These are phyloP conservation scores for Oleoguttula mirabilis DNA, from an alignment of 495 filamentous ascomycete species.

Conservation along the genomic window DNA sequence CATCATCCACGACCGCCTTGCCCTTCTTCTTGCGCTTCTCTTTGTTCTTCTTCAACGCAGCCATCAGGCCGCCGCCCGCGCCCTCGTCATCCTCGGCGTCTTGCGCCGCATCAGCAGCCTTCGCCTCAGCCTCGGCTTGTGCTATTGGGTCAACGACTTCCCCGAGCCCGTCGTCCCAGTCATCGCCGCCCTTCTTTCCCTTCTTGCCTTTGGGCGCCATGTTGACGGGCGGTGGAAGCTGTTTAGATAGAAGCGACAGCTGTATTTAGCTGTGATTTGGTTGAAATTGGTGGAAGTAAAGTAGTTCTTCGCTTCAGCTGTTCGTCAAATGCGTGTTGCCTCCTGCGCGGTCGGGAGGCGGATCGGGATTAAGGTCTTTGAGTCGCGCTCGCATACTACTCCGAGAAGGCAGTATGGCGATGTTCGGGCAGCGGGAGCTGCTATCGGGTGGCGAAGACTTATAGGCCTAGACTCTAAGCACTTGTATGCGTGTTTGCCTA, in stretches of 20 bases:
- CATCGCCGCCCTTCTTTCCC: slow-evolving; percentile 68
- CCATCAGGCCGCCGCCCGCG: slow-evolving; percentile 64
- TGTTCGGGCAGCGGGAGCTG: too few species aligned
- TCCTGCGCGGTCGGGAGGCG: slow-evolving; percentile 15
- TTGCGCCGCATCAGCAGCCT: slow-evolving; percentile 26
- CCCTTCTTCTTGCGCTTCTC: slow-evolving; percentile 92
- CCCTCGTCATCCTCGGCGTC: slow-evolving; percentile 39
- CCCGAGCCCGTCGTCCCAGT: slow-evolving; percentile 94
- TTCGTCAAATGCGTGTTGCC: slow-evolving; percentile 13
- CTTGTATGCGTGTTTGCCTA: too few species aligned
- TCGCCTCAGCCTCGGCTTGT: slow-evolving; percentile 28
- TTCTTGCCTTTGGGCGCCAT: slow-evolving; percentile 96
- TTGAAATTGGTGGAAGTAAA: not conserved
- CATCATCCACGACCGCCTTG: slow-evolving; percentile 50
- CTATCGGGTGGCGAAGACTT: too few species aligned
- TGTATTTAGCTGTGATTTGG: not conserved
- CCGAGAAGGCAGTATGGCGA: slow-evolving; percentile 6
- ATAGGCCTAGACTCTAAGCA: too few species aligned
- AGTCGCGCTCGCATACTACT: slow-evolving; percentile 22
- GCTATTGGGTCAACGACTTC: slow-evolving; percentile 49
- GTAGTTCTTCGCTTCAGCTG: slow-evolving; percentile 9
- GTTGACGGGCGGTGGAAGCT: slow-evolving; percentile 7
- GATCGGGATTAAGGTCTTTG: slow-evolving; percentile 16
- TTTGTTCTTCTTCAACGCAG: slow-evolving; percentile 74
- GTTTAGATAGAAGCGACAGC: not conserved